Evolutionary conservation across 139 green algal species (phyloP), one percentile per base, ranked within the genome.

Genomic region (Chlamydomonas schloesseri): DNA sequence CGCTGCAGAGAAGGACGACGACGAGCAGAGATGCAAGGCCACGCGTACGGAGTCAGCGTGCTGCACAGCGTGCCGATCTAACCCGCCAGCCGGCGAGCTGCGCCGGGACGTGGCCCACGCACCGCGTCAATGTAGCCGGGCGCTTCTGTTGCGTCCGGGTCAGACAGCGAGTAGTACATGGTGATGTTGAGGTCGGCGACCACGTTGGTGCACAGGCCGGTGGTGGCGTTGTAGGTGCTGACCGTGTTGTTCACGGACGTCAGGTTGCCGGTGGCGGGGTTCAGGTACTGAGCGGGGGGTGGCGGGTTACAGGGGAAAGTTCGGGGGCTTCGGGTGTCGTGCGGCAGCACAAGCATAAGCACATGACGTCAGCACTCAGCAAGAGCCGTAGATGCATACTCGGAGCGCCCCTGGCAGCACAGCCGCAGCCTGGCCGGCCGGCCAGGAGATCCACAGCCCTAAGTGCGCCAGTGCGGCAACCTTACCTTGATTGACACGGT

Each of bases 141-240:
- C 33, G 73, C 33, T 53, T 31, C 11, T 18, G 33, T 20, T 18
- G 53, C n/a, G 23, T 31, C 57, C 2, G 47, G 8, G 37, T 82
- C 58, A 0, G 31, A 18, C 13, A 82, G 64, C 10, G 31, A 70
- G 83, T 91, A 91, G 67, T 71, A 77, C 20, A 91, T 5, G n/a
- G 88, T 91, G 62, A 89, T 50, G 88, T 91, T 91, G 47, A 91
- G 10, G 72, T 71, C 87, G 15, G 42, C 24, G 21, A 87, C 42
- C 15, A 72, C 55, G 62, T 91, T 91, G 65, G 46, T 37, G 77
- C 88, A 91, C 29, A 62, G 46, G 11, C 65, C 67, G 0, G 69
- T 75, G 31, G 34, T 64, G 55, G 37, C 29, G 70, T 80, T 71
- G 69, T 64, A 87, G 34, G 31, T 29, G 26, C 70, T 62, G 37